A percentile compares a stretch with the other conserved stretches of the same genome.
Evolutionary conservation across 768 basidiomycete species (phyloP).

Genomic region (Pleurotus citrinopileatus): DNA sequence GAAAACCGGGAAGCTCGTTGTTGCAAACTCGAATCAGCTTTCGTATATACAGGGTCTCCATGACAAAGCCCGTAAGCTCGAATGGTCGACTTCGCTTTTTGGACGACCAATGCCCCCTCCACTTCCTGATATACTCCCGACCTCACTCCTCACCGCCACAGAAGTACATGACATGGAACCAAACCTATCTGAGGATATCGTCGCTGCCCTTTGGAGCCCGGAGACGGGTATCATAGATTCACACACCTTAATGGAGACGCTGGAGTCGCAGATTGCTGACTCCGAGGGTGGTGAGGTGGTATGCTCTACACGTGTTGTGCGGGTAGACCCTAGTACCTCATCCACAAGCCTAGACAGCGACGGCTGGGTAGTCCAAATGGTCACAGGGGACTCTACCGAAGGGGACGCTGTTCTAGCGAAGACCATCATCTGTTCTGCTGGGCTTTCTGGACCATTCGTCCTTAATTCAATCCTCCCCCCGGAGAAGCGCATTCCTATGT

Average conservation of each 20-base stretch:
- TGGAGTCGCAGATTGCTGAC: slow-evolving; percentile 80
- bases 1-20: slow-evolving; percentile 87
- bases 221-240: slow-evolving; percentile 91
- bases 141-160: slow-evolving; percentile 63
- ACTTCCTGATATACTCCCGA: slow-evolving; percentile 46
- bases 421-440: slow-evolving; percentile 81
- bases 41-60: slow-evolving; percentile 71
- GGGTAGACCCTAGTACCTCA: slow-evolving; percentile 65
- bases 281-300: slow-evolving; percentile 69
- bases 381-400: slow-evolving; percentile 45
- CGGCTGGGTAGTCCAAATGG: slow-evolving; percentile 89
- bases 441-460: slow-evolving; percentile 68
- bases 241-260: slow-evolving; percentile 75
- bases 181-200: slow-evolving; percentile 68
- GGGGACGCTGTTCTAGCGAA: slow-evolving; percentile 61
- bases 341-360: slow-evolving; percentile 31
- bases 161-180: slow-evolving; percentile 79
- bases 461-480: slow-evolving; percentile 66
- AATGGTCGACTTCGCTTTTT: slow-evolving; percentile 39
- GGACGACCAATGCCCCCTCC: slow-evolving; percentile 20
- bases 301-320: slow-evolving; percentile 78
- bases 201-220: slow-evolving; percentile 74
- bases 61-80: slow-evolving; percentile 53
- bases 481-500: slow-evolving; percentile 63
- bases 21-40: slow-evolving; percentile 67